Percentiles rank a stretch among this genome's conserved stretches.
phyloP scores from a whole-genome alignment of 169 alveolate genomes.

The Cryptosporidium meleagridis region DNA sequence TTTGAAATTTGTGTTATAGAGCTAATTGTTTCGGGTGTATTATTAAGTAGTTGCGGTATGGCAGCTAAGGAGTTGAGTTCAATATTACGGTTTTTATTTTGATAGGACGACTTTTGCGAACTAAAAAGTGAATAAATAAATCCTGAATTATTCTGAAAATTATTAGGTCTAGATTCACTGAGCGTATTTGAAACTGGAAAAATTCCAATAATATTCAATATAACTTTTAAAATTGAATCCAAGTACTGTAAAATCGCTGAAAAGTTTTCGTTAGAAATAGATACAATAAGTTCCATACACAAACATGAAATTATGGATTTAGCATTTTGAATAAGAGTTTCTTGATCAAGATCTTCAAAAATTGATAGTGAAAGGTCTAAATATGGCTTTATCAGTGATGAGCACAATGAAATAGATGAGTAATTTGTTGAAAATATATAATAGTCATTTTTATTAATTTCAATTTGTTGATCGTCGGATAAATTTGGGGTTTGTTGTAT shows the following conservation, averaged over 20 bases:
- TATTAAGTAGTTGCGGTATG: constrained; percentile 6
- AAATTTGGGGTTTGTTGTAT: constrained; percentile 10
- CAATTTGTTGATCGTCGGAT: background rate
- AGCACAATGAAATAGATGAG: background rate
- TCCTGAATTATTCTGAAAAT: constrained; percentile 32
- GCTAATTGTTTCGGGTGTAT: background rate
- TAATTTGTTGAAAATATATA: background rate
- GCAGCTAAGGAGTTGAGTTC: background rate
- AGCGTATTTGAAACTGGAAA: constrained; percentile 33
- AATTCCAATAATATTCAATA: constrained; percentile 35
- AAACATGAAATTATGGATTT: constrained; percentile 6
- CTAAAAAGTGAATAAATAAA: constrained; percentile 19
- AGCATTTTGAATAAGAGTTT: constrained; percentile 12
- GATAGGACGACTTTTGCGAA: constrained; percentile 8
- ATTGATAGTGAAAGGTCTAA: constrained; percentile 33
- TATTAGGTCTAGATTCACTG: background rate
- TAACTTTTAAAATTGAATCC: constrained; percentile 22
- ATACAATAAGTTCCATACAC: constrained; percentile 26
- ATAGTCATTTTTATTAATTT: background rate
- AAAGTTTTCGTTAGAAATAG: background rate
- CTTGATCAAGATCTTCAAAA: constrained; percentile 48
- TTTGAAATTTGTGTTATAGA: constrained; percentile 19
- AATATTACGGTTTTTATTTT: background rate
- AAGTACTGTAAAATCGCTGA: constrained; percentile 26
- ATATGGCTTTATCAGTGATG: constrained; percentile 28